These are phyloP conservation scores for Aureobasidium subglaciale DNA, from an alignment of 2,329 filamentous ascomycete genomes.

Conservation along the genomic window DNA sequence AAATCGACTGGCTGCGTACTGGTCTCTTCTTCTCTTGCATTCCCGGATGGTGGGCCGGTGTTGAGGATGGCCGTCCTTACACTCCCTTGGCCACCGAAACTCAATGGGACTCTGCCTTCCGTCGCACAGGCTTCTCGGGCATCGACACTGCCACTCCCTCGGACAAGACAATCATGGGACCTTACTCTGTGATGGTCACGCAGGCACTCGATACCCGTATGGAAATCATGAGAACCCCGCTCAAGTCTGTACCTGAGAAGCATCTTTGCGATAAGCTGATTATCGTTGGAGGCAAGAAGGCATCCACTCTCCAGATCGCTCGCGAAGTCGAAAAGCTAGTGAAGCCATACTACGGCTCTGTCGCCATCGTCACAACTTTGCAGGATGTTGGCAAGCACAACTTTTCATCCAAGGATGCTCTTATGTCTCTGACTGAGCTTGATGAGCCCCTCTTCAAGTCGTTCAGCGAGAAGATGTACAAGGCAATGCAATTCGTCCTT, in stretches of 20 bases:
- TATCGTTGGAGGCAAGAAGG: not conserved
- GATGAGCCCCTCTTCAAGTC: conserved; percentile 6
- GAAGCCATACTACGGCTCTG: not conserved
- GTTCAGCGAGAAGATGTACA: not conserved
- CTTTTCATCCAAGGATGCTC: not conserved
- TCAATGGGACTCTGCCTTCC: conserved; percentile 30
- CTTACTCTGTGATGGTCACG: conserved; percentile 2
- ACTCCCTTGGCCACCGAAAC: conserved; percentile 25
- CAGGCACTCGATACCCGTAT: not conserved
- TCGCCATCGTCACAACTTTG: not conserved
- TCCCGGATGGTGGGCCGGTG: conserved; percentile 32
- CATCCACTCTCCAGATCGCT: not conserved
- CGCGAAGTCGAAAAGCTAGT: not conserved
- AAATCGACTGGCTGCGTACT: conserved; percentile 21
- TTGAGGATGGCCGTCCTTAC: conserved; percentile 23
- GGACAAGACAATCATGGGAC: not conserved
- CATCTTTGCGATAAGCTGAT: not conserved
- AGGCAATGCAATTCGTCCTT: conserved; percentile 2
- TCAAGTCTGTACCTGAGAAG: not conserved
- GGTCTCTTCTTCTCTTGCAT: conserved; percentile 28
- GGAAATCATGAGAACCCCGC: not conserved
- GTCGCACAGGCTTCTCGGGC: conserved; percentile 29
- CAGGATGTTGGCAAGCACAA: not conserved
- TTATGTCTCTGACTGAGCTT: not conserved
- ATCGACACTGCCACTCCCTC: conserved; percentile 20